Evolutionary conservation across 2,329 filamentous ascomycete genomes (phyloP), one percentile per base, ranked within the genome.

Genomic region (Aspergillus alliaceus): DNA sequence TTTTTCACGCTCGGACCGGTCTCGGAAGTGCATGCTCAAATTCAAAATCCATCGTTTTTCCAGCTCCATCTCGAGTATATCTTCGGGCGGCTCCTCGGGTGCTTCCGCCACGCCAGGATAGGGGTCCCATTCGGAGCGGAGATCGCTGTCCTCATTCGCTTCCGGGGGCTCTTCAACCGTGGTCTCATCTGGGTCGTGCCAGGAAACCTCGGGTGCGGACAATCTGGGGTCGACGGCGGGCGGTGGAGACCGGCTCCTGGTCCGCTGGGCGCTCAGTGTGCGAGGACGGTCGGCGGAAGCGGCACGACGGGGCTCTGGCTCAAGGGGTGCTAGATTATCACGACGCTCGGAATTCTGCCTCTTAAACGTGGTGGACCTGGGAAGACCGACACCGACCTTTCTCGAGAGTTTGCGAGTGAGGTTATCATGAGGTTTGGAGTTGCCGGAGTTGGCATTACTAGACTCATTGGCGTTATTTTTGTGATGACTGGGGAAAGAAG

Each of bases 1-100:
- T 74, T 99, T 99, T 74, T 99, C 95, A 42, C 93, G 85, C 66
- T 90, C 90, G 12, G 93, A 96, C 67, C 89, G 88, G 76, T 99
- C 95, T 58, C 93, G 86, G 74, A 97, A 99, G 74, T 96, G 92
- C 95, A 99, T 97, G 75, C 92, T 97, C 59, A 98, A 83, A 70
- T 99, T 99, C 65, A 99, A 80, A 59, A 99, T 98, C 95, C 95
- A 99, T 68, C 85, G 88, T 59, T 82, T 85, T 69, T 97, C 92
- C 54, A 97, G 82, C 74, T 98, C 93, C 61, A 90, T 86, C 62
- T 89, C 86, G 63, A 96, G 83, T 66, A 69, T 65, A 50, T 74
- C 71, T 53, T 73, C 70, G 48, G 70, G 64, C 34, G 54, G 57
- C 56, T 62, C 62, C 42, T 67, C 66, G 57, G 69, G 64, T 56